phyloP scores from a whole-genome alignment of 2,329 filamentous ascomycete species.

The Fusarium sarcochroum region DNA sequence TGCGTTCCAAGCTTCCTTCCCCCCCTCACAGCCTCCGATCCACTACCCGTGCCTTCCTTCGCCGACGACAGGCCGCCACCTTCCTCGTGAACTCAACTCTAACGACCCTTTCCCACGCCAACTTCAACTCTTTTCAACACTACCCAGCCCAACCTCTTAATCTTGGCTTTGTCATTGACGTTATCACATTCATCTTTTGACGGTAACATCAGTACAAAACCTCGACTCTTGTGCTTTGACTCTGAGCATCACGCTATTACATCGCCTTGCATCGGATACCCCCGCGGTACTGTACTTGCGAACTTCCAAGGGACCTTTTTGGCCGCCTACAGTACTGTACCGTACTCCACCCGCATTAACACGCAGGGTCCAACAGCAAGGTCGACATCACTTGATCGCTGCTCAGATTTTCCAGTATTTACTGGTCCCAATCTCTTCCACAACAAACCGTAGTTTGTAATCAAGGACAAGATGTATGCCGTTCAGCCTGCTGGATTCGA shows the following conservation, averaged over 20 bases:
- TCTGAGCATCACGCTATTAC: conserved; percentile 24
- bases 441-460: conserved; percentile 14
- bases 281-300: conserved; percentile 30
- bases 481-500: conserved; percentile 51
- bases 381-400: conserved; percentile 30
- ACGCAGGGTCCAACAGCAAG: conserved; percentile 41
- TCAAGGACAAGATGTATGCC: conserved; percentile 55
- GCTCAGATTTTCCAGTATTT: conserved; percentile 23
- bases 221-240: conserved; percentile 8
- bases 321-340: conserved; percentile 23
- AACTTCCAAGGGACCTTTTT: conserved; percentile 32
- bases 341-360: conserved; percentile 48
- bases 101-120: conserved; percentile 24
- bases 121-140: conserved; percentile 22
- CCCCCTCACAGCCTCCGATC: conserved; percentile 37
- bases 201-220: conserved; percentile 2
- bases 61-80: conserved; percentile 40
- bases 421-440: conserved; percentile 10
- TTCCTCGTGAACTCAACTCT: conserved; percentile 40
- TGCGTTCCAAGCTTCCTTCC: conserved; percentile 39
- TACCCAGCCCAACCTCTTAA: conserved; percentile 31
- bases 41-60: conserved; percentile 38
- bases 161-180: conserved; percentile 23
- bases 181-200: conserved; percentile 27
- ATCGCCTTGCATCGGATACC: conserved; percentile 34